phyloP scores from a whole-genome alignment of 345 rosid genomes.

The Odontarrhena argentea region DNA sequence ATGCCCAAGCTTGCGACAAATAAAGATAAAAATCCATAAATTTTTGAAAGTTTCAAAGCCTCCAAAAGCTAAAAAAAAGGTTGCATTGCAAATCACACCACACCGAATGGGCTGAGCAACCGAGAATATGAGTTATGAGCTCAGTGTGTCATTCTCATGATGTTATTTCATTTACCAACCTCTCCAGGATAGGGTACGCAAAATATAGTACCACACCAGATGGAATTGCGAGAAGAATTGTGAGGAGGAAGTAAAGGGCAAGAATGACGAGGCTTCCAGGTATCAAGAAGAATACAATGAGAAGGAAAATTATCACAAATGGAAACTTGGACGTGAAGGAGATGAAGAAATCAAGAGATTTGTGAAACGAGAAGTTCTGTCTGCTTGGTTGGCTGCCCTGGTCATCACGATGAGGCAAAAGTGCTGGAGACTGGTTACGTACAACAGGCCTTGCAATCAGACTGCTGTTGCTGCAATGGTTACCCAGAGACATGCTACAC shows the following conservation, averaged over 20 bases:
- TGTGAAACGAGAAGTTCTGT: slow-evolving; percentile 49
- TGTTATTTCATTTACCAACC: slow-evolving; percentile 58
- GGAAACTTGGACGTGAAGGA: slow-evolving; percentile 65
- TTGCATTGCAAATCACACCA: slow-evolving; percentile 18
- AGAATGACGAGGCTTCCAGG: slow-evolving; percentile 62
- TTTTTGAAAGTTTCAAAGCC: slow-evolving; percentile 5
- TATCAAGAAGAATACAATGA: slow-evolving; percentile 54
- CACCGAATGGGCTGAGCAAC: slow-evolving; percentile 15
- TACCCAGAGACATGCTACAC: slow-evolving; percentile 37
- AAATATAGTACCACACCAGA: slow-evolving; percentile 59
- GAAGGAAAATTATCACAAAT: slow-evolving; percentile 50
- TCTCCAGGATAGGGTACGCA: slow-evolving; percentile 60
- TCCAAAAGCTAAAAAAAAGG: slow-evolving; percentile 14
- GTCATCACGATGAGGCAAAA: slow-evolving; percentile 26
- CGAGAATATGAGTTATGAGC: slow-evolving; percentile 7
- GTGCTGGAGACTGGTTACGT: slow-evolving; percentile 31
- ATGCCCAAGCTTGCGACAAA: slow-evolving; percentile 23
- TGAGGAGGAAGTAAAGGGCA: slow-evolving; percentile 57
- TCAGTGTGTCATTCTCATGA: slow-evolving; percentile 31
- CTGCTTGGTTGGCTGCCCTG: slow-evolving; percentile 38
- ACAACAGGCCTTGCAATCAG: slow-evolving; percentile 28
- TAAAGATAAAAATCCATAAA: not conserved
- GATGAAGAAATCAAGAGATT: slow-evolving; percentile 59
- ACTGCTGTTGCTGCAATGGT: slow-evolving; percentile 32
- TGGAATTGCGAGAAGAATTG: slow-evolving; percentile 59